Base-by-base conservation (phyloP, 352 stramenopile species). In the Globisporangium mamillatum region DNA sequence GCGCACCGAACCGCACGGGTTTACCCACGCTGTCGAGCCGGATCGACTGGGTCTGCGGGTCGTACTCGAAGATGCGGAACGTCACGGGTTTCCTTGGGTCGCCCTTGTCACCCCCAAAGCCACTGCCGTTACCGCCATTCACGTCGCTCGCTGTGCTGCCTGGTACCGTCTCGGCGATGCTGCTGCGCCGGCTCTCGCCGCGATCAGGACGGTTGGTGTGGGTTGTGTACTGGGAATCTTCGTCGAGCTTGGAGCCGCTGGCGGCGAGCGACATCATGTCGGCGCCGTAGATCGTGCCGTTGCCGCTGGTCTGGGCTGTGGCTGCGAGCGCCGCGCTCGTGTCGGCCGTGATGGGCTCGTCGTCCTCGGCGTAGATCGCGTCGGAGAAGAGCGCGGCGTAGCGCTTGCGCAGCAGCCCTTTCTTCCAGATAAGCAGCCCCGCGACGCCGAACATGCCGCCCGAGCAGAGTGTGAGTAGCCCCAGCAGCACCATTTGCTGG, bases 11-110 rank as follows among this genome's bases (percentile, higher is more conserved):
- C 27, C 76, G 77, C 5, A 93, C 80, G 3, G 85, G 85, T 53
- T 84, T 64, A 0, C 85, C 85, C 5, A 93, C 74, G 50, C 69
- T 81, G 14, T 69, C 60, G 60, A 90, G 85, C 3, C 74, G 61
- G 41, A 93, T 77, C 46, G 79, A 64, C n/a, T 85, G 75, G 29
- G 76, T 83, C 64, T 72, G 72, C 0, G 76, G 64, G 50, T 91
- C 81, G 54, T 88, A 88, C 65, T 88, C 78, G 65, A 91, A 93
- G 36, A 93, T 75, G 55, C 83, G 71, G 71, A 93, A 93, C 57
- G 80, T 80, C 60, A 91, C 78, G 22, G 81, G 81, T 18, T 79
- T 72, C 34, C 64, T 66, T 16, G 63, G 68, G 12, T 73, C 60
- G 2, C n/a, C 25, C 44, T 65, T 58, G 27, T 63, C 57, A 29